Base-by-base conservation (phyloP, 164 flowering plant species). In the Annona cherimola region DNA sequence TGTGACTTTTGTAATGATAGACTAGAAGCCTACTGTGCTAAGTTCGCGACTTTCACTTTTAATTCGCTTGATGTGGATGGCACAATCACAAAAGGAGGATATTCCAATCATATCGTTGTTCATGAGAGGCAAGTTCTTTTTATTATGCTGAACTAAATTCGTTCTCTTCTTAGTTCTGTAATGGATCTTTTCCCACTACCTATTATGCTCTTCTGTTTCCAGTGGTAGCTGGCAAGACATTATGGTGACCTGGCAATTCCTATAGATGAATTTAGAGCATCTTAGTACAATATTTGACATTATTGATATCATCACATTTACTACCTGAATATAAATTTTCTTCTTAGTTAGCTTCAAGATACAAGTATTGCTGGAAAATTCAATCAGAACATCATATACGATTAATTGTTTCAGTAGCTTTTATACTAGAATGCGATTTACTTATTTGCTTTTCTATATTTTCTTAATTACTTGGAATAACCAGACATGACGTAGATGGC, bases 41-140 rank as follows among this genome's bases (percentile, higher is more conserved):
- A 84, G 71, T 89, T 90, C 12, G 6, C 80, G 12, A 77, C 79
- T 67, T 62, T 20, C 71, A 93, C 96, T 57, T 93, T 89, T 67
- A 89, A 90, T 77, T 81, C 74, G 42, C 43, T 88, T 73, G 98
- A 93, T 71, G 81, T 6, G 61, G 98, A 93, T 84, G 93, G 92
- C 71, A 84, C 94, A 4, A 68, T 88, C 74, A 93, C 96, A 5
- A 89, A 87, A 77, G 98, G 98, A 70, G 98, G 98, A 61, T 90
- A 90, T 76, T 90, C 98, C 14, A 84, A 80, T 73, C 72, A 76
- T 72, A 87, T 88, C 59, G 86, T 93, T 42, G 90, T 84, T 76
- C 91, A 87, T 70, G 87, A 90, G 75, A 88, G 94, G 94, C 69
- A 75, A 76, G 78, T 72, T 4, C 50, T 57, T 18, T 66, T 20